Base-by-base conservation (phyloP, 1,139 yeast species). In the Zygosaccharomyces pseudobailii region DNA sequence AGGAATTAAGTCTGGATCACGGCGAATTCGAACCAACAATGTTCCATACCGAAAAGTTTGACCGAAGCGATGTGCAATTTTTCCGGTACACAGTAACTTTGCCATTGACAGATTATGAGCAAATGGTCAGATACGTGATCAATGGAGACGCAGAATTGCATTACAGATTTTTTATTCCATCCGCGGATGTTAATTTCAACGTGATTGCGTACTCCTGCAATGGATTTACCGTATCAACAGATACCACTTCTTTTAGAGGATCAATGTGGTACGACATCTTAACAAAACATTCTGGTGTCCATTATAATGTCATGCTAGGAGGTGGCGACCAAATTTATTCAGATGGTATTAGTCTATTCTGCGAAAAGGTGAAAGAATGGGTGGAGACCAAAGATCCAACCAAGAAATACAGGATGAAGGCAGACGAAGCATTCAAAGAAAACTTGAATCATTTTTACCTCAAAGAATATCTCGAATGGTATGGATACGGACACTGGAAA, bases 321-420 rank as follows among this genome's bases (percentile, higher is more conserved):
- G 97, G 97, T 42, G 98, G 98, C 30, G 98, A 92, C 66, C 98
- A 92, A 69, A 77, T 92, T 45, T 92, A 92, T 66, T 82, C 90
- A 48, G 97, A 92, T 67, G 75, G 89, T 3, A 80, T 92, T 56
- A 86, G 84, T 63, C 59, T 77, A 32, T 73, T 80, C 36, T 79
- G 84, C 5, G 60, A 73, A 40, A 71, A 73, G 31, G 75, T 84
- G 56, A 69, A 75, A 51, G 66, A 78, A 36, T 90, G 97, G 97
- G 67, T 80, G 37, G 62, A 70, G 28, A 80, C 77, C 52, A 72
- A 70, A 38, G 76, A 76, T 54, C 71, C 77, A 34, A 50, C 71
- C 55, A 72, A 71, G 54, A 82, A 81, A 57, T 59, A 65, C 22
- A 58, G 58, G 2, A 67, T 68, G 49, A 66, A 70, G 46, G 74